Percentiles rank a stretch among this genome's conserved stretches.
Conservation (phyloP, 176 grass and related monocot genomes). For the Carex cristatella region DNA sequence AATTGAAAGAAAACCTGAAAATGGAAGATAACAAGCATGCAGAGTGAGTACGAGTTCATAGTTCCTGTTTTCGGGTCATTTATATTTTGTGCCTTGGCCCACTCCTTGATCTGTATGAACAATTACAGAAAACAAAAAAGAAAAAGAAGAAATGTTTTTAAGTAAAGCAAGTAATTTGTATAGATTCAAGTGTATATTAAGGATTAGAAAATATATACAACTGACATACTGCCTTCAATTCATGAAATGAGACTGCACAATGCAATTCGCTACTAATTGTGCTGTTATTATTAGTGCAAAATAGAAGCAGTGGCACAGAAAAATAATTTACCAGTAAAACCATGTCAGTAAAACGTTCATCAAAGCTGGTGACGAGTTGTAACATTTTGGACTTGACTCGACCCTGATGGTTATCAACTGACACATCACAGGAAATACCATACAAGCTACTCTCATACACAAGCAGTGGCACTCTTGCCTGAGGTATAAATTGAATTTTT, state of each 20-base stretch:
- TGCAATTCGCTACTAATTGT: neutral
- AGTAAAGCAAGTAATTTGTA: neutral
- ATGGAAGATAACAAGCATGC: slow-evolving; percentile 83
- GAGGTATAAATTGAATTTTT: slow-evolving; percentile 60
- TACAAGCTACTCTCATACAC: slow-evolving; percentile 47
- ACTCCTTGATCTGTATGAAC: slow-evolving; percentile 85
- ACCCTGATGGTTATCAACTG: slow-evolving; percentile 67
- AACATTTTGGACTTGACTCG: slow-evolving; percentile 79
- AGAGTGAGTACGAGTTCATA: slow-evolving; percentile 89
- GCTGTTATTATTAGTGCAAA: neutral
- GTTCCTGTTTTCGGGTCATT: slow-evolving; percentile 82
- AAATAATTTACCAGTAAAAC: slow-evolving; percentile 70
- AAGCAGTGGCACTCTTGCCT: slow-evolving; percentile 89
- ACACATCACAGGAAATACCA: slow-evolving; percentile 83
- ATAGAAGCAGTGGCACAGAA: slow-evolving; percentile 5
- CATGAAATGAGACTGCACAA: neutral
- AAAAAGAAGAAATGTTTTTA: neutral
- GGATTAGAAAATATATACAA: neutral
- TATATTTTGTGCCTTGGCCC: slow-evolving; percentile 94
- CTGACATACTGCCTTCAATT: neutral
- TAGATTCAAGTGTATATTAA: neutral
- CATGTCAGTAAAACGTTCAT: slow-evolving; percentile 83
- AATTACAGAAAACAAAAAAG: slow-evolving; percentile 22
- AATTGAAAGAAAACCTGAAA: slow-evolving; percentile 66
- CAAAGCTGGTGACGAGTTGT: slow-evolving; percentile 56